Evolutionary conservation across 2,329 filamentous ascomycete genomes (phyloP).

Genomic region (Trichocomaceae sp.): DNA sequence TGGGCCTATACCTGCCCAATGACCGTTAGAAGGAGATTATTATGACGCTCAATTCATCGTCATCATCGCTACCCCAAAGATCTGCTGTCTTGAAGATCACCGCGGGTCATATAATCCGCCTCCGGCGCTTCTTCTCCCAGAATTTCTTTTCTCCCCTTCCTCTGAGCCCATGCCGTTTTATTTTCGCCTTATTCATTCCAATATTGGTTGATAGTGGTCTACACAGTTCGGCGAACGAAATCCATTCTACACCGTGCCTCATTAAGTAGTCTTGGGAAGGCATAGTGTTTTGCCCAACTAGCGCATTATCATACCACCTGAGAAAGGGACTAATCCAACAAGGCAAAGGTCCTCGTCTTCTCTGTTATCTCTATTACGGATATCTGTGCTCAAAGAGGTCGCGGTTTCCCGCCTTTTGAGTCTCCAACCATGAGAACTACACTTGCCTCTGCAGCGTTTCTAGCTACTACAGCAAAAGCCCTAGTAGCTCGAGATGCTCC

Average conservation of each 20-base stretch:
- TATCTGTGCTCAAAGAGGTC: background rate
- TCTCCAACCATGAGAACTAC: conserved; percentile 34
- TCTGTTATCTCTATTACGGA: background rate
- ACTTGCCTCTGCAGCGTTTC: conserved; percentile 32
- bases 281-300: background rate
- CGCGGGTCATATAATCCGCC: conserved; percentile 1
- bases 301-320: background rate
- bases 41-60: conserved; percentile 2
- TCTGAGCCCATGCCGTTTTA: background rate
- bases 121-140: background rate
- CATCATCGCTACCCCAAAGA: background rate
- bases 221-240: background rate
- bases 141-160: background rate
- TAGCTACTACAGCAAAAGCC: conserved; percentile 38
- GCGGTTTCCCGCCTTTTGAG: background rate
- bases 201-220: background rate
- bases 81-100: background rate
- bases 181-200: background rate
- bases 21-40: background rate
- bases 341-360: background rate
- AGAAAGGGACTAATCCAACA: background rate
- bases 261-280: background rate
- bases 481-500: conserved; percentile 31
- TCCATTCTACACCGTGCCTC: background rate
- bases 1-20: background rate